These are phyloP conservation scores for Tetradesmus lagerheimii DNA, from an alignment of 139 green algal genomes.

Conservation along the genomic window DNA sequence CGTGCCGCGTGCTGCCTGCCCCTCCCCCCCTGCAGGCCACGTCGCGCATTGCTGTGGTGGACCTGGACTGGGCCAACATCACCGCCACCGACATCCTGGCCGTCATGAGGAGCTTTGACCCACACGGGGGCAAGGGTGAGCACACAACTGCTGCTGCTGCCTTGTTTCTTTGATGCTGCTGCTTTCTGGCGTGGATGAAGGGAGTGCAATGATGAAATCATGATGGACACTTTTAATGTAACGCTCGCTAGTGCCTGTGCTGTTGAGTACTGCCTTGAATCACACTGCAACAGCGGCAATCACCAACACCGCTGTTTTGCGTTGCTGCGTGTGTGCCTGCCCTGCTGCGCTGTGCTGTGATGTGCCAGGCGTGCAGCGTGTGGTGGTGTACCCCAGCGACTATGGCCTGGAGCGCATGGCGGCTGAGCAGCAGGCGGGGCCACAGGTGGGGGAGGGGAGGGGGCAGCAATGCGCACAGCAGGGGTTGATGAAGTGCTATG, in stretches of 20 bases:
- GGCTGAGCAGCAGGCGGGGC: constrained; percentile 84
- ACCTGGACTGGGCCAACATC: constrained; percentile 94
- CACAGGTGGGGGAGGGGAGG: constrained; percentile 54
- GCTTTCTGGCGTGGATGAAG: not conserved
- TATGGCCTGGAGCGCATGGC: constrained; percentile 93
- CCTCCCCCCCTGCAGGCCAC: constrained; percentile 26
- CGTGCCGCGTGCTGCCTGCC: not conserved
- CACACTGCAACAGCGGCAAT: no score
- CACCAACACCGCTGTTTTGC: no score
- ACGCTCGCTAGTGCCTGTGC: no score
- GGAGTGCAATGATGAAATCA: no score
- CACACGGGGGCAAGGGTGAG: constrained; percentile 43
- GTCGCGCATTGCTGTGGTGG: constrained; percentile 85
- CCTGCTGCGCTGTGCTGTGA: not conserved
- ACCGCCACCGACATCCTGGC: constrained; percentile 86
- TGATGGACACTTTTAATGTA: no score
- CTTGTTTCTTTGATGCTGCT: no score
- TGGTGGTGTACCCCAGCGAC: constrained; percentile 95
- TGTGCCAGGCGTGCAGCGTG: constrained; percentile 59
- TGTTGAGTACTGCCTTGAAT: no score
- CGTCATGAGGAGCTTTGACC: constrained; percentile 87
- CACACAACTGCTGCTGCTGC: not conserved
- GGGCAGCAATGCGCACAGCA: no score
- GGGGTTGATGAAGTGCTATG: no score
- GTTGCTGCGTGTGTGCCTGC: not conserved